A percentile compares a stretch with the other conserved stretches of the same genome.
phyloP scores from a whole-genome alignment of 2,329 filamentous ascomycete species.

The Incumbomyces lentus region DNA sequence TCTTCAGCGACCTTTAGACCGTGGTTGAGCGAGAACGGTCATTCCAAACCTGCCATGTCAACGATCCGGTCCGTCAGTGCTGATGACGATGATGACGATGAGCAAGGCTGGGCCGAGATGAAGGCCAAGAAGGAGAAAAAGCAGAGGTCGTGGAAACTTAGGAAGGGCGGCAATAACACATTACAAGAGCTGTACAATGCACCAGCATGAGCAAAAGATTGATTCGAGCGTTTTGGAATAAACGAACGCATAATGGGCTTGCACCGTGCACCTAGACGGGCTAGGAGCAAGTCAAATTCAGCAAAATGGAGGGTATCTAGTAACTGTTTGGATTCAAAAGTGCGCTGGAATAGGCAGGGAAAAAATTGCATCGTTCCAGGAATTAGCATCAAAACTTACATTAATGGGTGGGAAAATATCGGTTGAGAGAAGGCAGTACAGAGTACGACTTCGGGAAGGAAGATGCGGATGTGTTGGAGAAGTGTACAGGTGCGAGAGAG shows the following conservation, averaged over 20 bases:
- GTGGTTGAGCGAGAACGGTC: constrained; percentile 24
- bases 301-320: neutral
- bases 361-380: too few species aligned
- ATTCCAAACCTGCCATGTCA: constrained; percentile 20
- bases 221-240: neutral
- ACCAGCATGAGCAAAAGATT: constrained; percentile 34
- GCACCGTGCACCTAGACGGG: neutral
- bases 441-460: too few species aligned
- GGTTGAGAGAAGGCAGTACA: neutral
- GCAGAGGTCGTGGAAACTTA: constrained; percentile 37
- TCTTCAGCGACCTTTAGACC: constrained; percentile 26
- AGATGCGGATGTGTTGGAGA: neutral
- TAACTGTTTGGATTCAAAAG: neutral
- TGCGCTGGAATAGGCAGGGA: too few species aligned
- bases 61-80: constrained; percentile 18
- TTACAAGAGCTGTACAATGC: constrained; percentile 22
- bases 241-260: neutral
- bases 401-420: neutral
- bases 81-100: constrained; percentile 38
- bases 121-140: constrained; percentile 40
- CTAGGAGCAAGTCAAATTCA: neutral
- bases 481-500: neutral
- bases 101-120: constrained; percentile 42
- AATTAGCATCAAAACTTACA: neutral
- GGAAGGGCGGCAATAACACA: constrained; percentile 25